Evolutionary conservation across 345 rosid genomes (phyloP).

Genomic region (Sonneratia caseolaris): DNA sequence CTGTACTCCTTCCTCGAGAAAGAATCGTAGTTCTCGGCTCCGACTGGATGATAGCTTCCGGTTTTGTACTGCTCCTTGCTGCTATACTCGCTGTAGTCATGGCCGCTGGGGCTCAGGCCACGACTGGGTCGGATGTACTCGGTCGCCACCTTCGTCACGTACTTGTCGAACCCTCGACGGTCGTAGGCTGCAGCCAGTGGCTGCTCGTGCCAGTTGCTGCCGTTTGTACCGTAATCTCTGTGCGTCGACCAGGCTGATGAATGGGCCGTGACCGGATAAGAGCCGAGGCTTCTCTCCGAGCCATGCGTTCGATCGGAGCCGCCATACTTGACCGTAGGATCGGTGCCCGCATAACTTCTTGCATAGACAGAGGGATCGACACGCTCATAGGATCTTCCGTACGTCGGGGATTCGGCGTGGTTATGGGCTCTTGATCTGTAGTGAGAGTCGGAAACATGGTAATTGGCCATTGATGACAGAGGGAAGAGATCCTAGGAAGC

Average conservation of each 20-base stretch:
- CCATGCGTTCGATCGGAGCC: background rate
- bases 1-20: background rate
- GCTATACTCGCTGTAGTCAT: background rate
- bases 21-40: background rate
- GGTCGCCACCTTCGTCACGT: background rate
- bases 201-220: background rate
- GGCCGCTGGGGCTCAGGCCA: background rate
- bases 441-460: background rate
- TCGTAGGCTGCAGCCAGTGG: background rate
- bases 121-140: background rate
- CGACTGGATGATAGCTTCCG: background rate
- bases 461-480: background rate
- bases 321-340: background rate
- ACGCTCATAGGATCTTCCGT: background rate
- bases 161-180: background rate
- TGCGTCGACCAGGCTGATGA: background rate
- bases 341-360: background rate
- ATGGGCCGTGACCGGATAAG: background rate
- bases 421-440: background rate
- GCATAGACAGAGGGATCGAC: background rate
- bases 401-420: background rate
- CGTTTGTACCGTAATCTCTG: background rate
- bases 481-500: background rate
- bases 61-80: background rate
- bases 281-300: constrained; percentile 1